Conservation (phyloP, 257 asterid species). For the Salvia miltiorrhiza region DNA sequence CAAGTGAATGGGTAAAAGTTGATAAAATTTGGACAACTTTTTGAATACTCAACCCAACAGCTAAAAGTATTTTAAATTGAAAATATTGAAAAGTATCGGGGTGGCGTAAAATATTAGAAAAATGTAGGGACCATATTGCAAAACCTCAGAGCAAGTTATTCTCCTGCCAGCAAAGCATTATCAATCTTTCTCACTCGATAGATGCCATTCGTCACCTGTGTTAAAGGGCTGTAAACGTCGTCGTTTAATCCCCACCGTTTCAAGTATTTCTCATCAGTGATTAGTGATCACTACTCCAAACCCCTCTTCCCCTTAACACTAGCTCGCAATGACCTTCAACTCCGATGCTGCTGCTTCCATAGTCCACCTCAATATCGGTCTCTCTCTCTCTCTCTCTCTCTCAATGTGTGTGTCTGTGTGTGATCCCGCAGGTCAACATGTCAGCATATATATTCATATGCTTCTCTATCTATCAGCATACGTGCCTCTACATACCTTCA, state of each 20-base stretch:
- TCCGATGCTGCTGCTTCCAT: slow-evolving; percentile 39
- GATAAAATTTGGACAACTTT: too few species aligned
- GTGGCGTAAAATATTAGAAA: background rate
- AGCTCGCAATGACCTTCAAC: slow-evolving; percentile 31
- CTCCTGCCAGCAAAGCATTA: background rate
- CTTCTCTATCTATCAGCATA: too few species aligned
- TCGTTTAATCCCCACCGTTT: slow-evolving; percentile 15
- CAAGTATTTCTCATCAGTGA: background rate
- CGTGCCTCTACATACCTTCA: background rate
- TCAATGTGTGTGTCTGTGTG: background rate
- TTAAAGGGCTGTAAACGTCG: slow-evolving; percentile 8
- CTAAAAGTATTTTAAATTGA: background rate
- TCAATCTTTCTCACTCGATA: background rate
- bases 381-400: background rate
- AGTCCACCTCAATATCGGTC: slow-evolving; percentile 71
- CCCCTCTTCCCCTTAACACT: background rate
- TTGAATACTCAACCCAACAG: too few species aligned
- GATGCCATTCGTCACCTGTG: background rate
- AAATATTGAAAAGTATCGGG: background rate
- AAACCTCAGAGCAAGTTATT: background rate
- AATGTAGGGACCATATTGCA: background rate
- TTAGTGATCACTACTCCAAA: slow-evolving; percentile 17
- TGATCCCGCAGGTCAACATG: too few species aligned
- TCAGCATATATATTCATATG: too few species aligned
- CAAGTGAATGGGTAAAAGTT: too few species aligned